Conservation (phyloP, 805 yeast species). For the Kluyveromyces wickerhamii region DNA sequence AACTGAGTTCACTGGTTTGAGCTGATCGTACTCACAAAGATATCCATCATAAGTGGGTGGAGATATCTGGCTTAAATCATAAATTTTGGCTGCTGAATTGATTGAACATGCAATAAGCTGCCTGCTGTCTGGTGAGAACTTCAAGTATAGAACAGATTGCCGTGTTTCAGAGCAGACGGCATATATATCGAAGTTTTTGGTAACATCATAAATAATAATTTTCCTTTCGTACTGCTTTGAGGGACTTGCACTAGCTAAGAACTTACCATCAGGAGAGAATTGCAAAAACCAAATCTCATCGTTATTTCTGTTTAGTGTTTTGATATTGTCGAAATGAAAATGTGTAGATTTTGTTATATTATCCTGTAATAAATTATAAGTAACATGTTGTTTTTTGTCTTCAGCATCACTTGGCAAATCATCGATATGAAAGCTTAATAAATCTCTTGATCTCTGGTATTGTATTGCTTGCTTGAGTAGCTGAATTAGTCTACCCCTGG, state of each 20-base stretch:
- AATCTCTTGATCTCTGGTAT: constrained; percentile 36
- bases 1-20: constrained; percentile 2
- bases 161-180: constrained; percentile 38
- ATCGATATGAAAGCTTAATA: constrained; percentile 28
- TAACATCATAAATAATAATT: constrained; percentile 58
- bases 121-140: constrained; percentile 71
- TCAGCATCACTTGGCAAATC: constrained; percentile 14
- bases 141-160: constrained; percentile 52
- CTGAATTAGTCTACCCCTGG: constrained; percentile 43
- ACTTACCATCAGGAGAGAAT: constrained; percentile 71
- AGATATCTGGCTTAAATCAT: constrained; percentile 45
- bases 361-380: constrained; percentile 17
- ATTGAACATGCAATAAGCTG: constrained; percentile 63
- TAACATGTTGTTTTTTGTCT: constrained; percentile 16
- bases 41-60: constrained; percentile 14
- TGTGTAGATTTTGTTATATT: constrained; percentile 15
- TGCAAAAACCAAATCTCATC: constrained; percentile 81
- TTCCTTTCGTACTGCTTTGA: constrained; percentile 40
- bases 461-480: constrained; percentile 44
- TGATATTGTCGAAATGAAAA: constrained; percentile 15
- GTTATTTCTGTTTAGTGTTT: constrained; percentile 36
- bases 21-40: constrained; percentile 20
- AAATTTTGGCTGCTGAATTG: constrained; percentile 61
- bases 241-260: constrained; percentile 67
- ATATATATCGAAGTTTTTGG: constrained; percentile 34